Evolutionary conservation across 1,139 yeast species (phyloP).

Genomic region (Williopsis jadinii): DNA sequence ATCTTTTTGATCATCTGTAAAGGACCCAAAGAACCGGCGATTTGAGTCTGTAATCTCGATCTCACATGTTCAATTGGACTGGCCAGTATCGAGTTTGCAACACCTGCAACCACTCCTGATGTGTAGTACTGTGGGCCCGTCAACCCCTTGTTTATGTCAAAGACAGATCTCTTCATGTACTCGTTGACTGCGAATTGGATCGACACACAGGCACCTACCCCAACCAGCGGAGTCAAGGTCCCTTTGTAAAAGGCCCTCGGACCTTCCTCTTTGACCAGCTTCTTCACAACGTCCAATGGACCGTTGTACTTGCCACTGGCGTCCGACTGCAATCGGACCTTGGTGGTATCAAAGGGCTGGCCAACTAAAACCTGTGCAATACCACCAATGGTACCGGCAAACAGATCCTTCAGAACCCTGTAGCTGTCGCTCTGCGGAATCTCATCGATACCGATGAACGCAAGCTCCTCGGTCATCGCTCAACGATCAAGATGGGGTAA

Average conservation of each 20-base stretch:
- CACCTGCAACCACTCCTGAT: conserved; percentile 85
- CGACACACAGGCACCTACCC: conserved; percentile 91
- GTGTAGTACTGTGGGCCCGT: conserved; percentile 56
- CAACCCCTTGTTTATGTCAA: conserved; percentile 32
- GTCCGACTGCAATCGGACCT: conserved; percentile 84
- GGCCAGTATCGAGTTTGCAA: conserved; percentile 81
- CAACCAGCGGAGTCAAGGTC: conserved; percentile 76
- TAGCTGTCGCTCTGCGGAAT: conserved; percentile 16
- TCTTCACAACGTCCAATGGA: conserved; percentile 68
- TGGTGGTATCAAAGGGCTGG: conserved; percentile 93
- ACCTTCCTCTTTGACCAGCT: conserved; percentile 70
- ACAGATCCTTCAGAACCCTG: conserved; percentile 71
- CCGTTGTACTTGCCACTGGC: conserved; percentile 70
- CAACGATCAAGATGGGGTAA: background rate
- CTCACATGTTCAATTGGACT: conserved; percentile 92
- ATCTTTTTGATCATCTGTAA: conserved; percentile 66
- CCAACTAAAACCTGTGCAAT: conserved; percentile 93
- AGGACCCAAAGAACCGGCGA: conserved; percentile 54
- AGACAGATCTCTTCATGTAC: conserved; percentile 76
- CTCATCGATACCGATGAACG: conserved; percentile 15
- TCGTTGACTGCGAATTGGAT: conserved; percentile 88
- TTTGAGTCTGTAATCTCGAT: conserved; percentile 81
- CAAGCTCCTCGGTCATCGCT: conserved; percentile 21
- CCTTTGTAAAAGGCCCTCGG: conserved; percentile 82
- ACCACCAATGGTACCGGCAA: conserved; percentile 93